These are phyloP conservation scores for Brassica juncea DNA, from an alignment of 345 rosid genomes.

Conservation along the genomic window DNA sequence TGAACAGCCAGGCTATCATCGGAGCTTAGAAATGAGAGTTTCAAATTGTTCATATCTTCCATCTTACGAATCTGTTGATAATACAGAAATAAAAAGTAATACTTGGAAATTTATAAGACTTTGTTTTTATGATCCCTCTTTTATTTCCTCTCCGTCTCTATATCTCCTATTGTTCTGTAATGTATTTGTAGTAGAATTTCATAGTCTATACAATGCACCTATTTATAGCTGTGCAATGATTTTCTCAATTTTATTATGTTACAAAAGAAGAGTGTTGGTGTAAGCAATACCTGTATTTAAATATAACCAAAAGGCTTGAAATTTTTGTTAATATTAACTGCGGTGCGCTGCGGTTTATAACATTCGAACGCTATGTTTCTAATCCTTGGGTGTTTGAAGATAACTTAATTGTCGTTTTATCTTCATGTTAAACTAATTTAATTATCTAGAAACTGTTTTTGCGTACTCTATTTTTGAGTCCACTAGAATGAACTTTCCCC, in stretches of 20 bases:
- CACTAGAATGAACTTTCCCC: too few species aligned
- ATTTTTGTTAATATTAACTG: too few species aligned
- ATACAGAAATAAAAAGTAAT: background rate
- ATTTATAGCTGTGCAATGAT: background rate
- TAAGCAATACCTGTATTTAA: background rate
- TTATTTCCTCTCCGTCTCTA: background rate
- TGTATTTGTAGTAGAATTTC: background rate
- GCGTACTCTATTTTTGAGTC: too few species aligned
- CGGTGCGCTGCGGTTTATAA: too few species aligned
- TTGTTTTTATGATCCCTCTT: background rate
- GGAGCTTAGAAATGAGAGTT: slow-evolving; percentile 64
- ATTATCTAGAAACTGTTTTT: too few species aligned
- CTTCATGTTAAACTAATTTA: too few species aligned
- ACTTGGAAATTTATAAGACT: background rate
- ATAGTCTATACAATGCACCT: background rate
- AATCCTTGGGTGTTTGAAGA: too few species aligned
- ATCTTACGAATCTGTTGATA: background rate
- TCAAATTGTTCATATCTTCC: slow-evolving; percentile 5
- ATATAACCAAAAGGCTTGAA: background rate
- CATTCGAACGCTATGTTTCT: too few species aligned
- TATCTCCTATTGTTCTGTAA: background rate
- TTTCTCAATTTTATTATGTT: background rate
- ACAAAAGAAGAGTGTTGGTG: background rate
- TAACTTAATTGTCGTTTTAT: too few species aligned
- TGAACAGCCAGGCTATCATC: slow-evolving; percentile 89